A percentile compares a stretch with the other conserved stretches of the same genome.
Evolutionary conservation across 495 filamentous ascomycete species (phyloP).

Genomic region (Rostrohypoxylon terebratum): DNA sequence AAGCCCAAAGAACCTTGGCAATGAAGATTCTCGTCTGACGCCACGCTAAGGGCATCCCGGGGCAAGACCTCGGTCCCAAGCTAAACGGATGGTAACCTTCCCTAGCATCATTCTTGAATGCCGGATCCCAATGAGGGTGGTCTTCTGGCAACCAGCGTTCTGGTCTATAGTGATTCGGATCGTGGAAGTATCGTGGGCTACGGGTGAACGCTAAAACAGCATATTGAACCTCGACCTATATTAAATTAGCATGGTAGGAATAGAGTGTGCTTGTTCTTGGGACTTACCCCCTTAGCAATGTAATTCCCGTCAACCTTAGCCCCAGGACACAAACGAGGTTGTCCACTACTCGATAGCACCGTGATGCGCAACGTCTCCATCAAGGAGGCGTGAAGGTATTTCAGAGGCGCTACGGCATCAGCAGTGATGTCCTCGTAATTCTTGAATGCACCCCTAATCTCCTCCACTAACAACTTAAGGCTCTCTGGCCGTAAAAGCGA

Average conservation of each 20-base stretch:
- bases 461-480: constrained; percentile 9
- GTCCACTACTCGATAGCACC: constrained; percentile 12
- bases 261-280: not conserved
- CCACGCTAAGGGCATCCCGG: constrained; percentile 40
- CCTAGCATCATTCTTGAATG: constrained; percentile 29
- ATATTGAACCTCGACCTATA: constrained; percentile 24
- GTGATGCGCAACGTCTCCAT: constrained; percentile 40
- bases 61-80: constrained; percentile 39
- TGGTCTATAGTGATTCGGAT: constrained; percentile 34
- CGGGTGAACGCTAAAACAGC: constrained; percentile 27
- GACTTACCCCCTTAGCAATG: constrained; percentile 43
- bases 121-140: constrained; percentile 34
- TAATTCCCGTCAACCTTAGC: constrained; percentile 43
- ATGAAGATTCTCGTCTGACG: constrained; percentile 40
- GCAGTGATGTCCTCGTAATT: constrained; percentile 41
- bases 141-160: constrained; percentile 40
- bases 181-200: constrained; percentile 32
- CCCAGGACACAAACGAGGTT: constrained; percentile 39
- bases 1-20: constrained; percentile 49
- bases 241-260: not conserved
- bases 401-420: constrained; percentile 12
- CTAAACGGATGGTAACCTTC: constrained; percentile 41
- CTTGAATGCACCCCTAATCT: constrained; percentile 38
- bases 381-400: constrained; percentile 36
- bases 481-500: constrained; percentile 30